These are phyloP conservation scores for apple (Malus domestica) DNA, from an alignment of 306 rosid species.

Conservation along the genomic window ASM211411v1 NC_041801.1:6136501-6137000, in stretches of 20 bases:
- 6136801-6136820: slow-evolving; percentile 17
- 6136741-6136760: slow-evolving; percentile 32
- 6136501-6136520: slow-evolving; percentile 26
- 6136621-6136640: slow-evolving; percentile 27
- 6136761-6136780: slow-evolving; percentile 31
- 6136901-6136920: too few relatives aligned
- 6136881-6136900: slow-evolving; percentile 7
- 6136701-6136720: slow-evolving; percentile 2
- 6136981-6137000: too few relatives aligned
- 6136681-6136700: slow-evolving; percentile 22
- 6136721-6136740: slow-evolving; percentile 20
- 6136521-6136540: slow-evolving; percentile 51
- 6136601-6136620: slow-evolving; percentile 53
- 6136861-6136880: slow-evolving; percentile 35
- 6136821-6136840: slow-evolving; percentile 46
- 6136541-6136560: slow-evolving; percentile 74
- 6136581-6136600: slow-evolving; percentile 48
- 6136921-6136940: too few relatives aligned
- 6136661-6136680: slow-evolving; percentile 30
- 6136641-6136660: slow-evolving; percentile 20
- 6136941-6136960: too few relatives aligned
- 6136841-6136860: slow-evolving; percentile 31
- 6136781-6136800: slow-evolving; percentile 13
- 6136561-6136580: slow-evolving; percentile 12
- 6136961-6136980: too few relatives aligned